Evolutionary conservation across 176 grass and related monocot species (phyloP).

Genomic region (Triticum timopheevii): DNA sequence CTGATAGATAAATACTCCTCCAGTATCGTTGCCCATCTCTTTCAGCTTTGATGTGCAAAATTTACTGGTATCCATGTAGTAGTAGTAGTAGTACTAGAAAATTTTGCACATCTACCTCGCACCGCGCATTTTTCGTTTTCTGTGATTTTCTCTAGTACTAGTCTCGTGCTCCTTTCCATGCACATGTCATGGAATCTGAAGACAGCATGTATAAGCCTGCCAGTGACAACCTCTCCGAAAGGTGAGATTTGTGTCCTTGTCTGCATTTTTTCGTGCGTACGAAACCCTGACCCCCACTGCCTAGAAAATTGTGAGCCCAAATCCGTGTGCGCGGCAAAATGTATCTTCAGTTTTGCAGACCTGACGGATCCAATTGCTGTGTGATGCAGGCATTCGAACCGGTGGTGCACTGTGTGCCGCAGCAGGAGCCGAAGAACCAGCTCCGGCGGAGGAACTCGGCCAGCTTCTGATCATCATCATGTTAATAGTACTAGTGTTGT

Average conservation of each 20-base stretch:
- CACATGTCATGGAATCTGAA: constrained; percentile 41
- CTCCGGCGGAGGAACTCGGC: constrained; percentile 74
- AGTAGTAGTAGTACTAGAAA: neutral
- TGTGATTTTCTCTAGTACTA: neutral
- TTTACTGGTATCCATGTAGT: neutral
- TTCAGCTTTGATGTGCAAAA: constrained; percentile 21
- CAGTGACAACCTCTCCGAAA: constrained; percentile 33
- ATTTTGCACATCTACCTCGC: constrained; percentile 36
- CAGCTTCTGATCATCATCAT: constrained; percentile 76
- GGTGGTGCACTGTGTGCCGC: constrained; percentile 54
- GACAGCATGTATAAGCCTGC: constrained; percentile 37
- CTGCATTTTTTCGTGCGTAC: constrained; percentile 11
- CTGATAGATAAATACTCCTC: neutral
- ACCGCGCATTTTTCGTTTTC: neutral
- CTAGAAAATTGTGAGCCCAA: neutral
- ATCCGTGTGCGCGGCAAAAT: too few species aligned
- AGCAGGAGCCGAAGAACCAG: constrained; percentile 52
- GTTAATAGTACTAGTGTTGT: constrained; percentile 20
- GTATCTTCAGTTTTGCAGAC: neutral
- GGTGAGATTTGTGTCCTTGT: constrained; percentile 31
- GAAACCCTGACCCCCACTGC: neutral
- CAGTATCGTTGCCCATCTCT: neutral
- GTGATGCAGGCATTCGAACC: constrained; percentile 51
- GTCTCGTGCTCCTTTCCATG: constrained; percentile 24
- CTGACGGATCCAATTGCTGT: constrained; percentile 2